Evolutionary conservation across 257 asterid genomes (phyloP).

Genomic region (Jacaranda mimosifolia): DNA sequence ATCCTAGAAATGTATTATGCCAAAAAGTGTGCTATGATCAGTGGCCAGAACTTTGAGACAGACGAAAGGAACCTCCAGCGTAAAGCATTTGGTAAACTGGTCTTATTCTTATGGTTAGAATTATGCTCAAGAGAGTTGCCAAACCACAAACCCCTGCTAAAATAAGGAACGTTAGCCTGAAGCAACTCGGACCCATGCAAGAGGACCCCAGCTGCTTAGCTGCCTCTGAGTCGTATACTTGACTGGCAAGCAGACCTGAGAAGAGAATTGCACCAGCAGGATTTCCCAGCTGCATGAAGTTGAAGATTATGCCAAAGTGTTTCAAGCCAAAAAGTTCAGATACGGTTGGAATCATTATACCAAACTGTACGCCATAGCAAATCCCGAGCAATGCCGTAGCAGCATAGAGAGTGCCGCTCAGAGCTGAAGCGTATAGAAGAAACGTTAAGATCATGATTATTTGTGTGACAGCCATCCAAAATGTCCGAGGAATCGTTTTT

Average conservation of each 20-base stretch:
- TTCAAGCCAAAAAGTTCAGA: slow-evolving; percentile 93
- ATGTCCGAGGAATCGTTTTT: slow-evolving; percentile 79
- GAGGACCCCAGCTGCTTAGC: slow-evolving; percentile 72
- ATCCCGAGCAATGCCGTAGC: slow-evolving; percentile 93
- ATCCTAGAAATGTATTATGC: slow-evolving; percentile 10
- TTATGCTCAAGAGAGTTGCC: slow-evolving; percentile 72
- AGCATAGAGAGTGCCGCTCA: slow-evolving; percentile 75
- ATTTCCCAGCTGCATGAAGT: slow-evolving; percentile 88
- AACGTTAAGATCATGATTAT: slow-evolving; percentile 72
- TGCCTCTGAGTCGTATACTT: slow-evolving; percentile 81
- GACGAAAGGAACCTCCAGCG: slow-evolving; percentile 92
- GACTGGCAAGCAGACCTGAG: slow-evolving; percentile 83
- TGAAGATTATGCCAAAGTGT: slow-evolving; percentile 84
- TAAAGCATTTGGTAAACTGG: slow-evolving; percentile 98
- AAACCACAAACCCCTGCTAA: slow-evolving; percentile 82
- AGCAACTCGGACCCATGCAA: slow-evolving; percentile 86
- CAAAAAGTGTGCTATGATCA: slow-evolving; percentile 36
- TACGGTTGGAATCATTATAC: slow-evolving; percentile 86
- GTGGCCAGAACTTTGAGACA: slow-evolving; percentile 68
- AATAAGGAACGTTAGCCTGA: slow-evolving; percentile 73
- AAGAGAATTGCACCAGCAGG: slow-evolving; percentile 85
- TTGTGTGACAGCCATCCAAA: slow-evolving; percentile 85
- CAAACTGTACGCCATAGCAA: slow-evolving; percentile 87
- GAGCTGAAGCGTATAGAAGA: slow-evolving; percentile 87
- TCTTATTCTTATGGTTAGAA: slow-evolving; percentile 73